Base-by-base conservation (phyloP, 129 eudicot species). In the Escallonia rubra region DNA sequence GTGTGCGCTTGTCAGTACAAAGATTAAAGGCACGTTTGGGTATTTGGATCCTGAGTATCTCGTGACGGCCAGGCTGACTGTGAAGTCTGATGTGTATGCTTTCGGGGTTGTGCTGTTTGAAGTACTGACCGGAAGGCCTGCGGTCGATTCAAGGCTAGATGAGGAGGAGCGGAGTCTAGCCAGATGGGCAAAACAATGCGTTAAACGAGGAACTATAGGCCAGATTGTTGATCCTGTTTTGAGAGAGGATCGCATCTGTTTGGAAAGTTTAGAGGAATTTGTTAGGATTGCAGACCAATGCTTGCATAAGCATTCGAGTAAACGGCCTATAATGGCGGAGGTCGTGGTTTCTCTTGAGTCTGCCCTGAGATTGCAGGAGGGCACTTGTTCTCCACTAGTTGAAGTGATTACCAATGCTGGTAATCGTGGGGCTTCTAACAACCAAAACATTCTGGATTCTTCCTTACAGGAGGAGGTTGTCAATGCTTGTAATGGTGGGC, bases 11-110 rank as follows among this genome's bases (percentile, higher is more conserved):
- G 56, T 69, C 56, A 57, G 55, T 56, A 69, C 57, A 0, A n/a
- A 41, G 0, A 23, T 69, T 38, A 69, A 69, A 55, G 63, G 63
- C n/a, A 39, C 63, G 15, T 67, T 67, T 55, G 72, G 72, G 41
- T 67, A 67, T 43, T 41, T 67, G 39, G 53, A 56, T 67, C 72
- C 52, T 7, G 59, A 58, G 39, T 67, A 67, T 54, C 14, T 54
- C 61, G 55, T 3, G 1, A 53, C 39, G 10, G 50, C 61, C 9
- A 49, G 34, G 15, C 40, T 67, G 14, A 67, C 72, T 3, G 55
- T 63, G 42, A 67, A 54, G 43, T 67, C 72, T 16, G 41, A 54
- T 67, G 65, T 69, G 43, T 69, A 34, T 48, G 51, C 39, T 43
- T 59, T 59, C 38, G 63, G 43, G 44, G 63, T 59, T 59, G 63